Evolutionary conservation across 2,329 filamentous ascomycete genomes (phyloP).

Genomic region (Phialophora verrucosa): DNA sequence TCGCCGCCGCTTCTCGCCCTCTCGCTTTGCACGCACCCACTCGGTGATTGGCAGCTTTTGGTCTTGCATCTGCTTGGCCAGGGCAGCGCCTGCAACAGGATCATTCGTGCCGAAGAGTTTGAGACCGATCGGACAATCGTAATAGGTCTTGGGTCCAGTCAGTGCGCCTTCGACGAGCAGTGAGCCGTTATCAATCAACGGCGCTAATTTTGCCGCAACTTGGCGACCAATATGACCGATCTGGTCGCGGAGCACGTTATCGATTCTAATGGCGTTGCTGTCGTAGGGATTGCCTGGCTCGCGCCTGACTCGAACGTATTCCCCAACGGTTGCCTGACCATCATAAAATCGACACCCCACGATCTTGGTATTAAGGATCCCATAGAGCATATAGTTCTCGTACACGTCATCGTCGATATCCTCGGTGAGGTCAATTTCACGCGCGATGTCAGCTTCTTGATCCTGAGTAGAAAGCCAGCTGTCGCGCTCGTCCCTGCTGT

Average conservation of each 20-base stretch:
- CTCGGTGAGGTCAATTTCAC: conserved; percentile 42
- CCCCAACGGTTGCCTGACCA: conserved; percentile 66
- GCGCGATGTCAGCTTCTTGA: conserved; percentile 38
- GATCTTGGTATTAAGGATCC: conserved; percentile 59
- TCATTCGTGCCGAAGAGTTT: conserved; percentile 72
- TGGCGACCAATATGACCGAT: conserved; percentile 77
- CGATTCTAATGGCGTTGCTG: conserved; percentile 75
- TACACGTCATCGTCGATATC: conserved; percentile 47
- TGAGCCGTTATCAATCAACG: conserved; percentile 58
- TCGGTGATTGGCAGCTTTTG: conserved; percentile 66
- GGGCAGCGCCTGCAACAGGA: conserved; percentile 54
- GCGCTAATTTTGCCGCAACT: conserved; percentile 72
- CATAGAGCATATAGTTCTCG: conserved; percentile 48
- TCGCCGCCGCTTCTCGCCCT: conserved; percentile 60
- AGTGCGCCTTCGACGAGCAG: conserved; percentile 73
- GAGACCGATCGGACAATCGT: conserved; percentile 74
- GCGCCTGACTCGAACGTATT: conserved; percentile 66
- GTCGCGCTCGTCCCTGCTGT: conserved; percentile 24
- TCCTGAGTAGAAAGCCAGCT: conserved; percentile 39
- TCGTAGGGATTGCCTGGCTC: conserved; percentile 75
- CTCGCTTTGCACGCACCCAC: conserved; percentile 60
- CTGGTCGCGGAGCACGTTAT: conserved; percentile 75
- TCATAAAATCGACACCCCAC: conserved; percentile 68
- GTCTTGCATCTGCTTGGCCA: conserved; percentile 67
- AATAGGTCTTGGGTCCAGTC: conserved; percentile 68